These are phyloP conservation scores for Metschnikowia continentalis DNA, from an alignment of 805 yeast species.

Conservation along the genomic window DNA sequence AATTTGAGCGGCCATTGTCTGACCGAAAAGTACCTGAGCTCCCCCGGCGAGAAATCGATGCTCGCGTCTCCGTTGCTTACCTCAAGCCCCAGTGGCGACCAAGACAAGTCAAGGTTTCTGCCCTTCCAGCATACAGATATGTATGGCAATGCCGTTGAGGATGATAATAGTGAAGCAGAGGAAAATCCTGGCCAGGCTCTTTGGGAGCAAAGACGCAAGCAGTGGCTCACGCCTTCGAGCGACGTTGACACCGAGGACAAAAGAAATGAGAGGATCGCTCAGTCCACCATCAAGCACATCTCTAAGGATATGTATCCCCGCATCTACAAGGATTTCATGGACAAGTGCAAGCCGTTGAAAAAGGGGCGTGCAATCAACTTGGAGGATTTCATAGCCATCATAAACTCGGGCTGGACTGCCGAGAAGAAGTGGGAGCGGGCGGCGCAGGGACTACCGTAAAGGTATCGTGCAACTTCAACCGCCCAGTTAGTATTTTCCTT, in stretches of 20 bases:
- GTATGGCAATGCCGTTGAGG: not conserved
- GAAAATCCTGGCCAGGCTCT: slow-evolving; percentile 48
- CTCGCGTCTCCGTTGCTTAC: not conserved
- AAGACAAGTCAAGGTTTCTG: not conserved
- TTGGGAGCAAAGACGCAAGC: slow-evolving; percentile 66
- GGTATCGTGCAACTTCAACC: not conserved
- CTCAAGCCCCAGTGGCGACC: not conserved
- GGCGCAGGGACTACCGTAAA: slow-evolving; percentile 28
- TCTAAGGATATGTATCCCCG: slow-evolving; percentile 51
- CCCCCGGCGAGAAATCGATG: not conserved
- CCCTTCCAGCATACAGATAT: not conserved
- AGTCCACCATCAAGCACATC: slow-evolving; percentile 29
- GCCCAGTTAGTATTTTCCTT: no score
- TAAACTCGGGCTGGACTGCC: slow-evolving; percentile 82
- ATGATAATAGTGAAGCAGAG: not conserved
- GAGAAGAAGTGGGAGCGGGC: slow-evolving; percentile 69
- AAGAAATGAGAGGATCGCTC: slow-evolving; percentile 10
- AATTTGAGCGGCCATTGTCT: not conserved
- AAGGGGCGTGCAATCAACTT: slow-evolving; percentile 61
- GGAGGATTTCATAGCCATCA: slow-evolving; percentile 62
- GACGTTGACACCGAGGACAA: slow-evolving; percentile 18
- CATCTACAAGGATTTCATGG: slow-evolving; percentile 66
- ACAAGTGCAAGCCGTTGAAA: slow-evolving; percentile 63
- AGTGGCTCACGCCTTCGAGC: slow-evolving; percentile 55
- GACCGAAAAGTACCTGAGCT: not conserved